A percentile compares a stretch with the other conserved stretches of the same genome.
Evolutionary conservation across 2,329 filamentous ascomycete genomes (phyloP).

Genomic region (Pestalotiopsis sp.): DNA sequence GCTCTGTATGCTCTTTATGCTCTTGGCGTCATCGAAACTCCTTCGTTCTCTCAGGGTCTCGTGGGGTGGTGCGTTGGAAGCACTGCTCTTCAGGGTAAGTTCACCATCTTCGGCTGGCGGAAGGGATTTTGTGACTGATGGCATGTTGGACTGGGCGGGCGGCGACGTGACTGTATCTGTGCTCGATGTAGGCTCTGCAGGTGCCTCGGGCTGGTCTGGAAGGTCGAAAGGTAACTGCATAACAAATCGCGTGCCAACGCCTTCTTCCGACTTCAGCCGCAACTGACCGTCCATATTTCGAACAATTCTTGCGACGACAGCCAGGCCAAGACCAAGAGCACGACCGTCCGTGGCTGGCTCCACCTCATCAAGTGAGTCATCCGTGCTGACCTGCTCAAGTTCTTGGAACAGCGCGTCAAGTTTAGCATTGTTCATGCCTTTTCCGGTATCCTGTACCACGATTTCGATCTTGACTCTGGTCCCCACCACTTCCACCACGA

Average conservation of each 20-base stretch:
- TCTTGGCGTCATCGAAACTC: constrained; percentile 42
- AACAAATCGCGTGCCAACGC: constrained; percentile 81
- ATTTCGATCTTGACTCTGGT: constrained; percentile 71
- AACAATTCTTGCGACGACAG: constrained; percentile 82
- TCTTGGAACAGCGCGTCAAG: constrained; percentile 62
- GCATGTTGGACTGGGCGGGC: constrained; percentile 25
- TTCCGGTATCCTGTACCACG: constrained; percentile 74
- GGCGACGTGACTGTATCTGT: constrained; percentile 17
- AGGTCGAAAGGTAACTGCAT: constrained; percentile 78
- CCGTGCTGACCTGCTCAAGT: constrained; percentile 59
- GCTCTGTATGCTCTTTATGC: constrained; percentile 36
- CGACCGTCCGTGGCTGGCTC: constrained; percentile 35
- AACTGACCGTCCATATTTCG: constrained; percentile 91
- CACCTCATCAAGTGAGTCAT: constrained; percentile 37
- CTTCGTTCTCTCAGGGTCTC: constrained; percentile 25
- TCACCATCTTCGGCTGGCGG: constrained; percentile 49
- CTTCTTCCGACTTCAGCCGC: constrained; percentile 80
- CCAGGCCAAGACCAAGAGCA: constrained; percentile 80
- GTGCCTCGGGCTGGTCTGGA: constrained; percentile 45
- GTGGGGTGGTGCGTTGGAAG: constrained; percentile 20
- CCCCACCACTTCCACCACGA: constrained; percentile 57
- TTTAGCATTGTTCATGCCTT: constrained; percentile 62
- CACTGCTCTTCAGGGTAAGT: constrained; percentile 62
- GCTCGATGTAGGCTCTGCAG: constrained; percentile 23
- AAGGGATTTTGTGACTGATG: constrained; percentile 34